Base-by-base conservation (phyloP, 177 flowering plant genomes). In the Tripterygium wilfordii region DNA sequence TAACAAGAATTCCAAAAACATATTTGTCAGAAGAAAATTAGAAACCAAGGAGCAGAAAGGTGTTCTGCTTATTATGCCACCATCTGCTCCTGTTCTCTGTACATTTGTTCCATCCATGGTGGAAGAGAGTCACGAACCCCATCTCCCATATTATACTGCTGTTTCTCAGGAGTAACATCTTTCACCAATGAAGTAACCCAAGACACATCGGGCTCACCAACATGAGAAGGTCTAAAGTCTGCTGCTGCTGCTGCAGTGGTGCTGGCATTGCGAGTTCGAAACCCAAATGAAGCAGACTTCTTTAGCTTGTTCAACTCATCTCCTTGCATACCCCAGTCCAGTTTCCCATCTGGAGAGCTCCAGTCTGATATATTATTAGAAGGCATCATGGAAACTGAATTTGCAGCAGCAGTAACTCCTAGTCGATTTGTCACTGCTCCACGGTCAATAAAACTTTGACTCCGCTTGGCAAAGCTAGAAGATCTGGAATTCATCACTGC, bases 121-220 rank as follows among this genome's bases (percentile, higher is more conserved):
- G 81, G 73, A 23, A 70, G 53, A 64, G 46, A 45, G 29, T 76
- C 83, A 2, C 44, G 33, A 48, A 36, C 62, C 3, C 70, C 77
- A 10, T 50, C 54, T n/a, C 48, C 42, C 8, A 22, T 47, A 19
- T 29, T 53, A 29, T 54, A 43, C 18, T 49, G 46, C 36, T 56
- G 56, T 33, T 67, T 68, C 5, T n/a, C n/a, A n/a, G 75, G 38
- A 3, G 83, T 68, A 21, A 49, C 85, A 54, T 91, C 98, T 64
- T 78, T 88, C 43, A 91, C 98, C 56, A 88, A 42, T 9, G 98
- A 67, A 47, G 78, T 65, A 36, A 88, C 90, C 98, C 98, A 91
- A 0, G 98, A 83, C 4, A 91, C 80, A 50, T 88, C 94, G 0
- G 95, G 90, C 64, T 82, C 96, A 4, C 76, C 77, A 1, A 33